Base-by-base conservation (phyloP, 2,329 filamentous ascomycete species). In the Talaromyces sp. region DNA sequence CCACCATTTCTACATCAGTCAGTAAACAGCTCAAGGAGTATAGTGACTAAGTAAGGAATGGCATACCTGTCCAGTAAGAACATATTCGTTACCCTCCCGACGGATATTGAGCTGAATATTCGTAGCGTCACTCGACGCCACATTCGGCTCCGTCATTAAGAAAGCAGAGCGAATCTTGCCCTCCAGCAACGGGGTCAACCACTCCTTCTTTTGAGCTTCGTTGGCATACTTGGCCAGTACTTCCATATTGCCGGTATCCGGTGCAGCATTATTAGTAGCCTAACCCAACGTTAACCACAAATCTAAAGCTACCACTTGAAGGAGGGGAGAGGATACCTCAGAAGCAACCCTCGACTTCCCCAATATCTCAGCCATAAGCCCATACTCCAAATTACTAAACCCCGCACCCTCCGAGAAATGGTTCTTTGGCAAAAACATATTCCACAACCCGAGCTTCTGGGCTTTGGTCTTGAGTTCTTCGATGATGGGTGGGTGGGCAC, bases 361-460 rank as follows among this genome's bases (percentile, higher is more conserved):
- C 72, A 98, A 83, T 81, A 92, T 91, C 82, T 99, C 95, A 19
- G 95, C 95, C 93, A 98, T 99, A 72, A 99, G 82, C 13, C 93
- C 95, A 76, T 99, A 99, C 81, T 99, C 95, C 68, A 99, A 84
- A 80, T 98, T 99, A 67, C 89, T 92, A 82, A 92, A 97, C 38
- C 95, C 95, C 27, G 94, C 93, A 1, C 93, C 96, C 82, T 97
- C 92, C 78, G 90, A 92, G 85, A 97, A 98, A 81, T 97, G 93
- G 72, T 89, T 93, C 82, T 91, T 94, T 69, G 95, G 92, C 71
- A 99, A 81, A 84, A 99, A 99, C 89, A 99, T 91, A 81, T 99
- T 99, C 95, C 95, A 99, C 54, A 99, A 84, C 1, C 94, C 95
- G 29, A 97, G 85, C 71, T 90, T 85, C 74, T 85, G 86, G 53